These are phyloP conservation scores for Citrus australasica DNA, from an alignment of 345 rosid species.

Conservation along the genomic window DNA sequence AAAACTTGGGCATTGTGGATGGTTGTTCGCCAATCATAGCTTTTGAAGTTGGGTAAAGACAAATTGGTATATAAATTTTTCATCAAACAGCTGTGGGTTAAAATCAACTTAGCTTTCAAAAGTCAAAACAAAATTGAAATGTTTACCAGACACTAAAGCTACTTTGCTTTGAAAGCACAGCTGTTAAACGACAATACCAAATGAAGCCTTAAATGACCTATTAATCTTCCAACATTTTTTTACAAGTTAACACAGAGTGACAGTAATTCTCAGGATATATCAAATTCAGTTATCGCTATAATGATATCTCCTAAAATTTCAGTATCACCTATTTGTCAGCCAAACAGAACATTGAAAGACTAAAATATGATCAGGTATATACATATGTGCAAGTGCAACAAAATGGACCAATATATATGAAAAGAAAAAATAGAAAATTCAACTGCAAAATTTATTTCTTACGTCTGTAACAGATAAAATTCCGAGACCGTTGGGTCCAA, in stretches of 20 bases:
- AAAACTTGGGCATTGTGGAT: not conserved
- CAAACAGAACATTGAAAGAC: not conserved
- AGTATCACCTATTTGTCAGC: not conserved
- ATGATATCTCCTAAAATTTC: not conserved
- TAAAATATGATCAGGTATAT: not conserved
- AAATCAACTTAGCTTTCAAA: not conserved
- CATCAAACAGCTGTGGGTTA: not conserved
- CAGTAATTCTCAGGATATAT: not conserved
- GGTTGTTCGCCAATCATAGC: not conserved
- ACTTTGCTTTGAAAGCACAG: too few relatives aligned
- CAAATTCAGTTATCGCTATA: not conserved
- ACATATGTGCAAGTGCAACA: too few relatives aligned
- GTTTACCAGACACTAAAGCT: not conserved
- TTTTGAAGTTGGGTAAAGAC: not conserved
- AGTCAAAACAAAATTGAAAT: not conserved
- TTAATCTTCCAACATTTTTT: not conserved
- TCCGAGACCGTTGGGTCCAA: conserved; percentile 86
- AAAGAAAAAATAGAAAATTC: too few relatives aligned
- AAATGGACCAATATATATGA: too few relatives aligned
- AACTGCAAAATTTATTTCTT: not conserved
- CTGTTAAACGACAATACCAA: not conserved
- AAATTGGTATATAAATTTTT: not conserved
- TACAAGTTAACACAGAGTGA: not conserved
- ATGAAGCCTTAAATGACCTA: not conserved
- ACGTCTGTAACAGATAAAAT: conserved; percentile 71